Evolutionary conservation across 2,329 filamentous ascomycete species (phyloP).

Genomic region (Dothideomycetidae sp.): DNA sequence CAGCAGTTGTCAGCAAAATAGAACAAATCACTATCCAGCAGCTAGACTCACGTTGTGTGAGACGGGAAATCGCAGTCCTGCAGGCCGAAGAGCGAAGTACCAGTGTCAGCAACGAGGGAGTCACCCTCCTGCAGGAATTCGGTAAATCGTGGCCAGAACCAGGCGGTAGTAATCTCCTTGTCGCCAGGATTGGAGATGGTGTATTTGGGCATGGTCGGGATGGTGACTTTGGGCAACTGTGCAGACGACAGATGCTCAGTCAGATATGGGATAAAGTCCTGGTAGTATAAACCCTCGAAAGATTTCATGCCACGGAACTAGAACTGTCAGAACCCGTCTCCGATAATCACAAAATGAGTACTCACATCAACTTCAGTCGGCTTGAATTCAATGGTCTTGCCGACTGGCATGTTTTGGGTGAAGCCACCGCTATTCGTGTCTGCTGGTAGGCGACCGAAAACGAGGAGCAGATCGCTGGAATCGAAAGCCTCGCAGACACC

Average conservation of each 20-base stretch:
- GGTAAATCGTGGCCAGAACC: constrained; percentile 25
- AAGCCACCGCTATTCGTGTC: constrained; percentile 32
- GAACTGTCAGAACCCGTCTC: not conserved
- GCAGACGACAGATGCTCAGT: not conserved
- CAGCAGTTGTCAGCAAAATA: no score
- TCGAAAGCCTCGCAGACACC: constrained; percentile 26
- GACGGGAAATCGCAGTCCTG: constrained; percentile 23
- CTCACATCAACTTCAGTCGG: constrained; percentile 24
- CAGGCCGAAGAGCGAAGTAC: constrained; percentile 27
- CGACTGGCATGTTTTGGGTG: constrained; percentile 22
- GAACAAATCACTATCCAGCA: no score
- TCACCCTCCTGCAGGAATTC: constrained; percentile 26
- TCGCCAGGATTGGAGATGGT: constrained; percentile 21
- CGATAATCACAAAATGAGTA: no score
- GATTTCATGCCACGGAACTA: constrained; percentile 3
- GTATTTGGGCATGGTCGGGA: constrained; percentile 19
- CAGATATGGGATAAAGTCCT: constrained; percentile 1
- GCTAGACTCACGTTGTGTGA: constrained; percentile 42
- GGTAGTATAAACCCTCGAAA: constrained; percentile 1
- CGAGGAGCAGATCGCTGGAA: constrained; percentile 24
- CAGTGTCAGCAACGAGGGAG: constrained; percentile 29
- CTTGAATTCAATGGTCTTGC: constrained; percentile 24
- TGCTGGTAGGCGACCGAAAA: constrained; percentile 26
- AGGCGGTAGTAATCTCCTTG: constrained; percentile 29
- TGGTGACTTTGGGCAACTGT: constrained; percentile 17